Conservation (phyloP, 2,329 filamentous ascomycete species). For the Cytospora piceicola region DNA sequence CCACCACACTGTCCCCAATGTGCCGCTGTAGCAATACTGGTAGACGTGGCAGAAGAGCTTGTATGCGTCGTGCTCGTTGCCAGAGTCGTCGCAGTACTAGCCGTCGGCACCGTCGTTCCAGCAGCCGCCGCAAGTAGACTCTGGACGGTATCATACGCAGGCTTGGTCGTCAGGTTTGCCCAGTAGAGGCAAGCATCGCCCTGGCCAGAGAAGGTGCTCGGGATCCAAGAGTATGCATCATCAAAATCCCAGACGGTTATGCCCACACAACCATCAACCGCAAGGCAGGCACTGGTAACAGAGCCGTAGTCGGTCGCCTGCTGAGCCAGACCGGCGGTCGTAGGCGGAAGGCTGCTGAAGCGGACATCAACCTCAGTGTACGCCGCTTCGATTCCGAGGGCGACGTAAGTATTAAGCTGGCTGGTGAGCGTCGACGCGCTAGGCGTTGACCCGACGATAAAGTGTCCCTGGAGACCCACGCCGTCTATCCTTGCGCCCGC, state of each 20-base stretch:
- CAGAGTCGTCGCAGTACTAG: slow-evolving; percentile 19
- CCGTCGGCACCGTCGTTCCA: slow-evolving; percentile 23
- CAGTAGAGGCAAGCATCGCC: slow-evolving; percentile 46
- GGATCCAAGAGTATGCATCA: slow-evolving; percentile 42
- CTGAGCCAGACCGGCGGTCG: slow-evolving; percentile 44
- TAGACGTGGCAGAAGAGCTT: slow-evolving; percentile 3
- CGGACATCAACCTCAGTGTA: slow-evolving; percentile 67
- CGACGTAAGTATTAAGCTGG: slow-evolving; percentile 54
- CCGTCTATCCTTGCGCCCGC: slow-evolving; percentile 62
- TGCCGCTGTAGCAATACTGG: slow-evolving; percentile 7
- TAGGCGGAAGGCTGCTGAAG: slow-evolving; percentile 45
- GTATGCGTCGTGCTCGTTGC: slow-evolving; percentile 14
- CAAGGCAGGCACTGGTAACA: slow-evolving; percentile 44
- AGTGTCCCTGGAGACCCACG: slow-evolving; percentile 65
- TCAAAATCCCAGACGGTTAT: slow-evolving; percentile 47
- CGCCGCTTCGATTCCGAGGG: slow-evolving; percentile 59
- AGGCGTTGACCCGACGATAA: slow-evolving; percentile 58
- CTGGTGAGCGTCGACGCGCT: slow-evolving; percentile 48
- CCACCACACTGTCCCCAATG: slow-evolving; percentile 31
- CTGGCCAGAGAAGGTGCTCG: slow-evolving; percentile 42
- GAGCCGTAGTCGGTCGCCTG: slow-evolving; percentile 53
- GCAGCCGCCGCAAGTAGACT: slow-evolving; percentile 26
- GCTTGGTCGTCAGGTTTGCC: slow-evolving; percentile 43
- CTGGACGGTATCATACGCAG: slow-evolving; percentile 42
- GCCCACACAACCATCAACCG: slow-evolving; percentile 44